Evolutionary conservation across 116 monocot genomes (phyloP).

Genomic region (Papilionanthe hybrid): DNA sequence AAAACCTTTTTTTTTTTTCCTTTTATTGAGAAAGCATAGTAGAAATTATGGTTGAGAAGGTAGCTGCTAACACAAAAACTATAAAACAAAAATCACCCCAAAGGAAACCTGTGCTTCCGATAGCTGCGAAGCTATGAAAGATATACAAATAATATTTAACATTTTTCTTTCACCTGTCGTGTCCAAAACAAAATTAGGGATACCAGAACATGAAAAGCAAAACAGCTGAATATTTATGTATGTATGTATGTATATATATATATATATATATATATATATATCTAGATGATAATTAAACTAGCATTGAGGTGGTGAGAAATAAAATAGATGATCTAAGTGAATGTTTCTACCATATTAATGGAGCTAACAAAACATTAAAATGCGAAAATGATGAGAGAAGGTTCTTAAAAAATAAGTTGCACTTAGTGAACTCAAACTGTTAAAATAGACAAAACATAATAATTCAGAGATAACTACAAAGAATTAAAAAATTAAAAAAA

Average conservation of each 20-base stretch:
- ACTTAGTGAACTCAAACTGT: background rate
- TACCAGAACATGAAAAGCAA: background rate
- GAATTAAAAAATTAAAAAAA: background rate
- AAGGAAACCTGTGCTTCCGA: background rate
- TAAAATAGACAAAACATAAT: background rate
- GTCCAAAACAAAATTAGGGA: background rate
- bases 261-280: no score
- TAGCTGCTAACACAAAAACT: no score
- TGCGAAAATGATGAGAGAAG: background rate
- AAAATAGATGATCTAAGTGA: background rate
- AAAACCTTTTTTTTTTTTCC: no score
- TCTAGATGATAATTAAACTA: background rate
- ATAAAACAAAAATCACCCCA: no score
- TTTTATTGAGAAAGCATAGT: no score
- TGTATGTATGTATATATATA: no score
- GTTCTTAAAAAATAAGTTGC: conserved; percentile 1
- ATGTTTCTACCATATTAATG: background rate
- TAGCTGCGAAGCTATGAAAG: background rate
- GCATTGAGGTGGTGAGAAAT: background rate
- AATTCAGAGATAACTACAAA: background rate
- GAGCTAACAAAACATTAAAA: background rate
- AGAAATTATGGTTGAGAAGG: no score
- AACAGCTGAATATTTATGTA: no score
- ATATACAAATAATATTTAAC: background rate
- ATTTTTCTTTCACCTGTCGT: background rate